Evolutionary conservation across 371 early-diverging fungal species (phyloP).

Genomic region (Haplosporangium sp.): DNA sequence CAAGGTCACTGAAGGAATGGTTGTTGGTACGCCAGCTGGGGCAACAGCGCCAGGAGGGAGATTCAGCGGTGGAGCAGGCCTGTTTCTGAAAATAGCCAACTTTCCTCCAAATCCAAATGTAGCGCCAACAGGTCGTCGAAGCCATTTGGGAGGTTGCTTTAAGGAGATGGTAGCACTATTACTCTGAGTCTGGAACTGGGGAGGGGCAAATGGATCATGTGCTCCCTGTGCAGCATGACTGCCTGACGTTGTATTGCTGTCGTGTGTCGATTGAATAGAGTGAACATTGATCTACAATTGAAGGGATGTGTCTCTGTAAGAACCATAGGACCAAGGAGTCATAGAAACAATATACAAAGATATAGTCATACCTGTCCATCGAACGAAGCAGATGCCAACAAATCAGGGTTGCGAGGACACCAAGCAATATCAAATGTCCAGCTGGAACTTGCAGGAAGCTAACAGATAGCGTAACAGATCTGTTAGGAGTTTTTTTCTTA

Average conservation of each 20-base stretch:
- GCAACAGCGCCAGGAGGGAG: conserved; percentile 63
- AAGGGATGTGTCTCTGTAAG: background rate
- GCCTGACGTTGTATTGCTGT: conserved; percentile 35
- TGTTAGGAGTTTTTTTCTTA: background rate
- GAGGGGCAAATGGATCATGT: conserved; percentile 84
- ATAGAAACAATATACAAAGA: background rate
- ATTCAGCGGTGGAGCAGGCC: conserved; percentile 57
- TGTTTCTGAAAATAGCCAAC: conserved; percentile 70
- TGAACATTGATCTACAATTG: conserved; percentile 75
- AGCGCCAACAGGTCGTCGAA: conserved; percentile 90
- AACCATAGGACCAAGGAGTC: background rate
- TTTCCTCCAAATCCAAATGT: conserved; percentile 93
- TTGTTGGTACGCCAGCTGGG: conserved; percentile 58
- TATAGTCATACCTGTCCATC: conserved; percentile 80
- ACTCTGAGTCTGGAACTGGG: conserved; percentile 47
- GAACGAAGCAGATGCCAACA: conserved; percentile 86
- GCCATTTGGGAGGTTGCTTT: conserved; percentile 95
- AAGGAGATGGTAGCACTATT: conserved; percentile 69
- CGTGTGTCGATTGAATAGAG: conserved; percentile 78
- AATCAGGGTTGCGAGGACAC: conserved; percentile 93
- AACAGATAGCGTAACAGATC: conserved; percentile 39
- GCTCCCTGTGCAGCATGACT: conserved; percentile 43
- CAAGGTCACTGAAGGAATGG: conserved; percentile 56
- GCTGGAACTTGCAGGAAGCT: conserved; percentile 81
- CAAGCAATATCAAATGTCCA: conserved; percentile 95